Base-by-base conservation (phyloP, 1,284 basidiomycete genomes). In the Meira miltonrushii region DNA sequence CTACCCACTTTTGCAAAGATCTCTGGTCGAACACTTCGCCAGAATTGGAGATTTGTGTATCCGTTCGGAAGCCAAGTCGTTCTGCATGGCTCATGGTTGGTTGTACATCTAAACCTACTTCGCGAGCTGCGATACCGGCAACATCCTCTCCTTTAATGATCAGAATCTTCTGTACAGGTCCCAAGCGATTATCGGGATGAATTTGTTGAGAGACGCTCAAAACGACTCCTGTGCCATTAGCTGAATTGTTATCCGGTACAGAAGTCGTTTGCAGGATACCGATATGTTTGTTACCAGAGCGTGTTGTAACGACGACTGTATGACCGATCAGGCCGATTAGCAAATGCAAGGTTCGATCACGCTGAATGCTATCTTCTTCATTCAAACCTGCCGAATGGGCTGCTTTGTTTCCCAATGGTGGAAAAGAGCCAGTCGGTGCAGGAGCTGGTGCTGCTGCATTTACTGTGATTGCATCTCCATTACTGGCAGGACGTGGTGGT, bases 31-130 rank as follows among this genome's bases (percentile, higher is more conserved):
- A 61, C 9, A 59, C 43, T 39, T 46, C 23, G 13, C 4, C 8
- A 8, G 28, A 33, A 33, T 65, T 65, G 39, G 71, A 73, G 58
- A 73, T 73, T 52, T 73, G 69, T 12, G 66, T 71, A 57, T 73
- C 71, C 39, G 69, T 73, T 25, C 69, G 69, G 63, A 73, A 73
- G 55, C 64, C 64, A 53, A 59, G 3, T 48, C 46, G 46, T 12
- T 39, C 28, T 38, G 46, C 51, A 46, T 53, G 21, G 48, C 67
- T 64, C 53, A 68, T 66, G 40, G 58, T 67, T 39, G 60, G 61
- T 39, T 66, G 67, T 44, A 71, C 69, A 23, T 69, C 67, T 50
- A 73, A 41, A 33, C 56, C 55, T 33, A 71, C 56, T 39, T 73
- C 69, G 50, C 55, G 58, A 15, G 66, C 71, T 21, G 68, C 58